Conservation (phyloP, 2,329 filamentous ascomycete genomes). For the Arachnopeziza araneosa region DNA sequence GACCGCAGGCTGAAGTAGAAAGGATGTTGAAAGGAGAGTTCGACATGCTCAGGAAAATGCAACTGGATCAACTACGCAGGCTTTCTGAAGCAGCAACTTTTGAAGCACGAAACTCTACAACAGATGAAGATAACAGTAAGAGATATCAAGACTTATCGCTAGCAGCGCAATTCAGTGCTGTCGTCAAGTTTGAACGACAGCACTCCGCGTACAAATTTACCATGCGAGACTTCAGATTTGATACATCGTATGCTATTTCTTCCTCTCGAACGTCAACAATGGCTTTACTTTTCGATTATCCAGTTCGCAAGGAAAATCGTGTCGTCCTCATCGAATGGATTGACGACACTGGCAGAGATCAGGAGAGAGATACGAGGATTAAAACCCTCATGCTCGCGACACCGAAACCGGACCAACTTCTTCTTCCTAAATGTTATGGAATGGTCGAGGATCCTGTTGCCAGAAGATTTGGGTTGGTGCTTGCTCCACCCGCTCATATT, state of each 20-base stretch:
- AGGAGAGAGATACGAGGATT: conserved; percentile 19
- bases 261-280: conserved; percentile 21
- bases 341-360: conserved; percentile 15
- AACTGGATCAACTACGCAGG: conserved; percentile 16
- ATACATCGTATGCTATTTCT: conserved; percentile 19
- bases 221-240: conserved; percentile 24
- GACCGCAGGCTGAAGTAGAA: conserved; percentile 16
- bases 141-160: conserved; percentile 19
- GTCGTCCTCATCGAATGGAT: conserved; percentile 27
- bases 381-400: conserved; percentile 25
- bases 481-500: conserved; percentile 24
- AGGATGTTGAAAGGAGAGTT: conserved; percentile 22
- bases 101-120: conserved; percentile 15
- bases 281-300: conserved; percentile 26
- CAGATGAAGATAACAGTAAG: conserved; percentile 4
- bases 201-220: conserved; percentile 22
- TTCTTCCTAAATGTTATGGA: conserved; percentile 25
- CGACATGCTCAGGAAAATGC: conserved; percentile 18
- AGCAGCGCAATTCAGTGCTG: conserved; percentile 22
- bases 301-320: conserved; percentile 22
- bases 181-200: conserved; percentile 21
- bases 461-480: conserved; percentile 21
- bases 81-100: conserved; percentile 19
- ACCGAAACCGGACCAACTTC: conserved; percentile 19
- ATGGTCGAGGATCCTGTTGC: conserved; percentile 22